Evolutionary conservation across 2,329 filamentous ascomycete species (phyloP), one percentile per base, ranked within the genome.

Genomic region (Fusarium multiceps): DNA sequence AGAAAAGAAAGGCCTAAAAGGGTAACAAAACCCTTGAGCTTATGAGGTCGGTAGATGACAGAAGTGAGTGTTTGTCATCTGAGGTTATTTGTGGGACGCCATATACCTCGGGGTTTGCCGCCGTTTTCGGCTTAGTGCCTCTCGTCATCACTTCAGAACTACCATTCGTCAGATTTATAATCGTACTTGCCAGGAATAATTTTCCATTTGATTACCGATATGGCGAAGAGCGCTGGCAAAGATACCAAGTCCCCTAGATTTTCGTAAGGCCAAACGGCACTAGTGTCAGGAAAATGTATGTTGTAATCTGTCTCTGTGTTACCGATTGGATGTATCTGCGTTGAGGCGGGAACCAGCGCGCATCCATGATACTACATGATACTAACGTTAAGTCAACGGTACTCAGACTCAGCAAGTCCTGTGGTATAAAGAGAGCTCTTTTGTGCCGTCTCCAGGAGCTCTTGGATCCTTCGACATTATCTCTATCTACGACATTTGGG

Each of bases 381-480:
- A n/a, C 10, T 12, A 13, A 30, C 28, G 28, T 30, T 30, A 37
- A 37, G 18, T 11, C 34, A 37, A n/a, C 16, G 16, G 9, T 16
- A 32, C 34, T 37, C 16, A n/a, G 34, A 18, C 0, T 37, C 5
- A n/a, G 5, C 3, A 10, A 18, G 34, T 37, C 34, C 10, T 37
- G 5, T 6, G 3, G 34, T 37, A 37, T 37, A 37, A 37, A 37
- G 6, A 37, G 6, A 37, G 18, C 18, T n/a, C 3, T 12, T 2
- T 12, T 12, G 10, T n/a, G 5, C 20, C 7, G 1, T 21, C n/a
- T 14, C 7, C 20, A 14, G 2, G 18, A 6, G 3, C 18, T 0
- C 1, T 37, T 12, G 6, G n/a, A 12, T 37, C 1, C 18, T 12
- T 37, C 3, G 11, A n/a, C 18, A n/a, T 1, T 12, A 12, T 37